Evolutionary conservation across 108 stramenopile genomes (phyloP).

Genomic region (Skeletonema potamos): DNA sequence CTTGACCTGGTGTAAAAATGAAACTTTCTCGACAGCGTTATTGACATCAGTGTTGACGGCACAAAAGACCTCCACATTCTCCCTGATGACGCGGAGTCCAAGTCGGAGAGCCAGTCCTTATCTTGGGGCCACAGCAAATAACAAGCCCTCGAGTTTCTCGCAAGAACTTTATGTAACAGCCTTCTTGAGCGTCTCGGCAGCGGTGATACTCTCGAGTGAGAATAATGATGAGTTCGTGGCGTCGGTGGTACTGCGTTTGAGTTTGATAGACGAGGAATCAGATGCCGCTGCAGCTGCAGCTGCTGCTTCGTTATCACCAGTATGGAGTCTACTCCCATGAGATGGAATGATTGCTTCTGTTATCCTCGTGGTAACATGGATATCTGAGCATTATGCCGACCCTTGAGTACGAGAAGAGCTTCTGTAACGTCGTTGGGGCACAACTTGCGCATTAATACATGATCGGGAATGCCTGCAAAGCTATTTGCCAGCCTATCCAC

Average conservation of each 20-base stretch:
- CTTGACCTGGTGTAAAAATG: constrained; percentile 69
- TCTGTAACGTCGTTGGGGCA: constrained; percentile 75
- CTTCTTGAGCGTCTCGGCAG: constrained; percentile 12
- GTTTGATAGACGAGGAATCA: neutral
- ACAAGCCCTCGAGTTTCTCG: constrained; percentile 31
- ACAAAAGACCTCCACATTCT: constrained; percentile 79
- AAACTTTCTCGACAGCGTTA: constrained; percentile 51
- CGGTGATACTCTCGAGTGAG: neutral
- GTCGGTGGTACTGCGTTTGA: neutral
- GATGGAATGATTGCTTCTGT: constrained; percentile 85
- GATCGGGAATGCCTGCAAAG: constrained; percentile 87
- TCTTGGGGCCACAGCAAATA: constrained; percentile 83
- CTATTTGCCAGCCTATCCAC: constrained; percentile 87
- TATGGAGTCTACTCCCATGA: constrained; percentile 85
- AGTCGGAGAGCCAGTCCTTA: constrained; percentile 81
- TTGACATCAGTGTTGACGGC: constrained; percentile 66
- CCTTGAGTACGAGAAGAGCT: constrained; percentile 70
- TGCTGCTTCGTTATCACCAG: constrained; percentile 42
- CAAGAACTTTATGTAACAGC: neutral
- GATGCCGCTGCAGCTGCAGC: neutral
- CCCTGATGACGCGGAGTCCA: constrained; percentile 75
- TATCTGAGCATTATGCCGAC: constrained; percentile 78
- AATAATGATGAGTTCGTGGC: neutral
- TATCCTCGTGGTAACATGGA: constrained; percentile 75
- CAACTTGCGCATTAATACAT: constrained; percentile 75